phyloP scores from a whole-genome alignment of 2,329 filamentous ascomycete species.

The Fusarium chlamydosporum region DNA sequence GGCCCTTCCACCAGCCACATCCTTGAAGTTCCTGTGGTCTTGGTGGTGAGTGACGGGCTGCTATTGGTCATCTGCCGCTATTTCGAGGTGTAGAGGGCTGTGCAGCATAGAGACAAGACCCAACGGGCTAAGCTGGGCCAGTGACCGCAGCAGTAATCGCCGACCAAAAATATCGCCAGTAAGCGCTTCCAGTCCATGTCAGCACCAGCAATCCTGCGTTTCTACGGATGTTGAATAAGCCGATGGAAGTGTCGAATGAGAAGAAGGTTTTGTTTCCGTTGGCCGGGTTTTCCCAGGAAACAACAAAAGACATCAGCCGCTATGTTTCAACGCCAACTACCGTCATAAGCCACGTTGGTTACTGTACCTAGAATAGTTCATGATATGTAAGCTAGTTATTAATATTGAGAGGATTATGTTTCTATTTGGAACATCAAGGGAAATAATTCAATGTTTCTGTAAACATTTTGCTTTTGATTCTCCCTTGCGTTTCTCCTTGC shows the following conservation, averaged over 20 bases:
- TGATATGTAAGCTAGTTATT: slow-evolving; percentile 5
- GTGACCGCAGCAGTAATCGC: slow-evolving; percentile 24
- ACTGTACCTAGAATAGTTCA: too few relatives aligned
- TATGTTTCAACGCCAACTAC: slow-evolving; percentile 3
- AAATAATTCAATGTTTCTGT: slow-evolving; percentile 2
- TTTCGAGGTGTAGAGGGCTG: slow-evolving; percentile 40
- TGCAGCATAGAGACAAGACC: slow-evolving; percentile 16
- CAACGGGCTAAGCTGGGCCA: slow-evolving; percentile 8
- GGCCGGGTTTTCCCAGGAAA: slow-evolving; percentile 13
- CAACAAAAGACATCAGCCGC: slow-evolving; percentile 5
- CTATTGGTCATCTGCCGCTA: slow-evolving; percentile 33
- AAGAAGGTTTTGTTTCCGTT: background rate
- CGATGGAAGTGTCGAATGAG: slow-evolving; percentile 20
- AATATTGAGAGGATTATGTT: slow-evolving; percentile 7
- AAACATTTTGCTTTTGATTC: background rate
- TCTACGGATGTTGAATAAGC: slow-evolving; percentile 27
- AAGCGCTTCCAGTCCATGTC: slow-evolving; percentile 35
- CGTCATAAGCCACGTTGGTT: slow-evolving; percentile 9
- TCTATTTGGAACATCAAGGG: slow-evolving; percentile 10
- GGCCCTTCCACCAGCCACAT: slow-evolving; percentile 25
- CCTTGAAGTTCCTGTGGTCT: slow-evolving; percentile 6
- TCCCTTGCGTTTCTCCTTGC: slow-evolving; percentile 1
- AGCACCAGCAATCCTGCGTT: slow-evolving; percentile 22
- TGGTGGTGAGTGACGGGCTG: slow-evolving; percentile 12
- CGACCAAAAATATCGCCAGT: slow-evolving; percentile 36